A percentile compares a stretch with the other conserved stretches of the same genome.
Conservation (phyloP, 805 yeast genomes). For the Metschnikowia lachancei region DNA sequence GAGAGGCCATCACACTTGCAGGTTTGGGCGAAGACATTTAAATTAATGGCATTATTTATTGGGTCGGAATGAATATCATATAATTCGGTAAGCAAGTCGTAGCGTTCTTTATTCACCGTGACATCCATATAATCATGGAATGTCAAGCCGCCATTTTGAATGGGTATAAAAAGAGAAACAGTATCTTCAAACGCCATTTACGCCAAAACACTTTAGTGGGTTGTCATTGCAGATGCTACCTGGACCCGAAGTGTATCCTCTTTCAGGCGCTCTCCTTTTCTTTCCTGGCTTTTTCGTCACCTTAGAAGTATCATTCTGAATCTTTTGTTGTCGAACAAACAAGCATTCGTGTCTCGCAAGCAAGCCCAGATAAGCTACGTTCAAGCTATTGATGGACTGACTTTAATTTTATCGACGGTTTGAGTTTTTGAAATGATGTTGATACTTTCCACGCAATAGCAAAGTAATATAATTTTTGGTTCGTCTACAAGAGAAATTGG, state of each 20-base stretch:
- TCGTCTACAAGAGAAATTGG: no score
- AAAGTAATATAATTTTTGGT: no score
- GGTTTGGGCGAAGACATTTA: slow-evolving; percentile 75
- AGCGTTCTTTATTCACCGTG: no score
- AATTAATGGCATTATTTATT: slow-evolving; percentile 8
- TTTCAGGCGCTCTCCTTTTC: no score
- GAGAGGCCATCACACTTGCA: slow-evolving; percentile 78
- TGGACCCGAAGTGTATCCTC: no score
- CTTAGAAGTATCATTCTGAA: slow-evolving; percentile 47
- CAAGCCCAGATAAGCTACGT: slow-evolving; percentile 43
- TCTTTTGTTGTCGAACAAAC: slow-evolving; percentile 45
- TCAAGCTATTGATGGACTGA: slow-evolving; percentile 39
- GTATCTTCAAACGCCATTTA: no score
- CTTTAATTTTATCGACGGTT: slow-evolving; percentile 23
- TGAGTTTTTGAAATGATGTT: slow-evolving; percentile 9
- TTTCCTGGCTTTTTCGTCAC: background rate
- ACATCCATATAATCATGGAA: no score
- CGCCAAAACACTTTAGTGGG: no score
- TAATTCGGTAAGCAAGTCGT: background rate
- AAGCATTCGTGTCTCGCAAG: slow-evolving; percentile 48
- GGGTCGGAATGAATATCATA: slow-evolving; percentile 5
- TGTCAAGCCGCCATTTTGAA: no score
- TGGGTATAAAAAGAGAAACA: no score
- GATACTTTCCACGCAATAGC: no score
- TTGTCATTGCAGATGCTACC: no score